Conservation (phyloP, 345 rosid species). For the Zanthoxylum bungeanum region DNA sequence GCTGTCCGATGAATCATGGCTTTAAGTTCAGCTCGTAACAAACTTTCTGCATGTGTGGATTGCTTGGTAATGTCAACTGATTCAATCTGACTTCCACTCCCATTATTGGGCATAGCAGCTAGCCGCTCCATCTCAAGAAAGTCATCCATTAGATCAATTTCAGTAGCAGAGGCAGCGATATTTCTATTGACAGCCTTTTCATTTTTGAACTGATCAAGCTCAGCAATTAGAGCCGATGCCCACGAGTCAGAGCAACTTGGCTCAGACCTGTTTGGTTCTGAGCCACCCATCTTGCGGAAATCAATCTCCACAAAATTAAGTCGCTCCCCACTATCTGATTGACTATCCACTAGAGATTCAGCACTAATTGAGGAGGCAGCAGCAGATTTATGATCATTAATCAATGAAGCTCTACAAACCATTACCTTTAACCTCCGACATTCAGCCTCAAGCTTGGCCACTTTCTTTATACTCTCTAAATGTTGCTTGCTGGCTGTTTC, state of each 20-base stretch:
- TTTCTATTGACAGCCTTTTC: constrained; percentile 37
- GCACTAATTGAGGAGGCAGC: constrained; percentile 50
- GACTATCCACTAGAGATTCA: constrained; percentile 58
- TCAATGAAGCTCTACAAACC: constrained; percentile 35
- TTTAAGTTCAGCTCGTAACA: constrained; percentile 32
- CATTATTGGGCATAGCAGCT: constrained; percentile 61
- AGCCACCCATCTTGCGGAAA: constrained; percentile 24
- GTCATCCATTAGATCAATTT: constrained; percentile 87
- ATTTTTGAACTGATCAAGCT: constrained; percentile 48
- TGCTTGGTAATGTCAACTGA: constrained; percentile 34
- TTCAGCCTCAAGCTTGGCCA: constrained; percentile 92
- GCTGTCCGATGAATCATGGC: constrained; percentile 6
- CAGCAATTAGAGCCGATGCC: constrained; percentile 46
- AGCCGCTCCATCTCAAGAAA: constrained; percentile 96
- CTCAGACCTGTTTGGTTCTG: constrained; percentile 23
- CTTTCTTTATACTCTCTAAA: constrained; percentile 79
- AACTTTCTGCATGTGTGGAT: constrained; percentile 32
- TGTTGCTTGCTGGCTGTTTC: constrained; percentile 90
- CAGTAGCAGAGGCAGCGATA: constrained; percentile 35
- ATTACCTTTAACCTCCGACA: constrained; percentile 61
- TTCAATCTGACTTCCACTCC: constrained; percentile 28
- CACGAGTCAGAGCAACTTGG: constrained; percentile 50
- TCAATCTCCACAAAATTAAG: constrained; percentile 41
- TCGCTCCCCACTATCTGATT: constrained; percentile 65
- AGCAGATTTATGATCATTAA: constrained; percentile 43